phyloP scores from a whole-genome alignment of 2,329 filamentous ascomycete genomes.

The Chrysoporthe austroafricana region DNA sequence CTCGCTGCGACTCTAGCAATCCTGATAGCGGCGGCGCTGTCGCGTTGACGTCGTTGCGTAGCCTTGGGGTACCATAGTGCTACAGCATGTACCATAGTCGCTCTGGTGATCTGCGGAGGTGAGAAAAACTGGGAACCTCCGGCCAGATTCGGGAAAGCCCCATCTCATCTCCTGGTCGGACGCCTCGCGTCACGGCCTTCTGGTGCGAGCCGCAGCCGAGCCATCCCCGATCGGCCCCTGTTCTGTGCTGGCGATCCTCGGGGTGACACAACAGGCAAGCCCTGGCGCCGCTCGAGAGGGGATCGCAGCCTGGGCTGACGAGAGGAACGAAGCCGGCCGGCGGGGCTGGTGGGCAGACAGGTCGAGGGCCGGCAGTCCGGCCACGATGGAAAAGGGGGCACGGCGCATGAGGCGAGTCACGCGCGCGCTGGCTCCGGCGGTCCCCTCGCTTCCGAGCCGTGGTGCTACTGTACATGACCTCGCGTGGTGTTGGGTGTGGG shows the following conservation, averaged over 20 bases:
- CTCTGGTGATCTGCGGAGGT: neutral
- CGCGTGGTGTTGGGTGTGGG: neutral
- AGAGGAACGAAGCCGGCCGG: too few relatives aligned
- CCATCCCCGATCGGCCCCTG: neutral
- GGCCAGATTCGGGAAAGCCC: slow-evolving; percentile 10
- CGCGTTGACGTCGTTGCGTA: neutral
- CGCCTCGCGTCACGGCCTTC: neutral
- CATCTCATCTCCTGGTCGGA: slow-evolving; percentile 5
- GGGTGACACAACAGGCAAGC: too few relatives aligned
- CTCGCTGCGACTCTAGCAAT: neutral
- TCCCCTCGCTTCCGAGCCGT: neutral
- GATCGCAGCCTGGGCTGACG: too few relatives aligned
- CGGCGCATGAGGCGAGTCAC: neutral
- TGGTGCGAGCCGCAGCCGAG: slow-evolving; percentile 13
- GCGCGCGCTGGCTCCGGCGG: neutral
- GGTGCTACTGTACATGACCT: neutral
- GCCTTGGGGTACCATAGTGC: neutral
- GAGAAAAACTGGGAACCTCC: neutral
- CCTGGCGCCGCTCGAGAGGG: too few relatives aligned
- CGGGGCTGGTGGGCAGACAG: too few relatives aligned
- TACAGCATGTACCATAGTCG: too few relatives aligned
- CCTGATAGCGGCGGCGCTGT: too few relatives aligned
- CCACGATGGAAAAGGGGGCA: neutral
- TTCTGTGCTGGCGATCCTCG: neutral
- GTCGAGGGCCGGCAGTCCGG: too few relatives aligned